phyloP scores from a whole-genome alignment of 495 filamentous ascomycete species.

The Aspergillus egyptiacus region DNA sequence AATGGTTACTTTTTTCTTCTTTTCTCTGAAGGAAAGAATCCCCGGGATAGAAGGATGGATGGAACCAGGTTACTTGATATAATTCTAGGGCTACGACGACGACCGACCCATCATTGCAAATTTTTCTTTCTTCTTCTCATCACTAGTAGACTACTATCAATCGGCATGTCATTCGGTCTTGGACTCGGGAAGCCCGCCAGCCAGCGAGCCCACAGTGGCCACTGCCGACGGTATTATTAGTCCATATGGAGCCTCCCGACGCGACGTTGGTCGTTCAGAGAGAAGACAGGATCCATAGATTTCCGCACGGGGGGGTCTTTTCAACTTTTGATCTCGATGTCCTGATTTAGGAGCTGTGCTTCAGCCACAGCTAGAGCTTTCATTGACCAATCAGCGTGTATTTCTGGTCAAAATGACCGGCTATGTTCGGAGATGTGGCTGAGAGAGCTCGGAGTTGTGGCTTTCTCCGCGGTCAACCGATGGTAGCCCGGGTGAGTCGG shows the following conservation, averaged over 20 bases:
- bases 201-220: background rate
- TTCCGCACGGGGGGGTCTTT: conserved; percentile 14
- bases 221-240: too few relatives aligned
- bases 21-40: conserved; percentile 1
- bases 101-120: background rate
- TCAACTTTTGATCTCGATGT: background rate
- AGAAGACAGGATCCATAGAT: conserved; percentile 3
- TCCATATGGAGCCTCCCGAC: background rate
- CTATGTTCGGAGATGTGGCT: conserved; percentile 4
- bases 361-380: conserved; percentile 3
- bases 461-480: too few relatives aligned
- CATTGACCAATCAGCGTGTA: background rate
- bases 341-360: background rate
- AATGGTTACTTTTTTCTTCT: background rate
- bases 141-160: background rate
- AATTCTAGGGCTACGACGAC: background rate
- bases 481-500: too few relatives aligned
- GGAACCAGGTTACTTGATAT: background rate
- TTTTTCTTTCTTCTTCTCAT: background rate
- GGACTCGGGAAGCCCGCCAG: background rate
- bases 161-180: too few relatives aligned
- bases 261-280: background rate
- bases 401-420: background rate
- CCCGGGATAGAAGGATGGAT: too few relatives aligned
- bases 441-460: background rate